Base-by-base conservation (phyloP, 2,329 filamentous ascomycete genomes). In the Microthyrium microscopicum region DNA sequence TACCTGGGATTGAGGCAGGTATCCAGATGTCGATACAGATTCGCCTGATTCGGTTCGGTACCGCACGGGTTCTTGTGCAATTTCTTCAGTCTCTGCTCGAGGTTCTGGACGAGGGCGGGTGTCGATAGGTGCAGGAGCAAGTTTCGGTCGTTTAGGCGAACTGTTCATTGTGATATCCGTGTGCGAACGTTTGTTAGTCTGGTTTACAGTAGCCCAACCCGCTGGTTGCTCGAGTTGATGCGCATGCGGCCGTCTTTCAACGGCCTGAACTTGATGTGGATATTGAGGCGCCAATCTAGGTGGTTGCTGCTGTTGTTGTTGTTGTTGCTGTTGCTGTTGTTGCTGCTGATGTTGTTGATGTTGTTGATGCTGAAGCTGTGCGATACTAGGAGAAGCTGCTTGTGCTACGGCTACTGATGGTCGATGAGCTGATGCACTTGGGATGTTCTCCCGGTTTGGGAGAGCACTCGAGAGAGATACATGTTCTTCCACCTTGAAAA, bases 401-500 rank as follows among this genome's bases (percentile, higher is more conserved):
- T 25, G 22, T 9, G 22, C 22, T 13, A 25, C n/a, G n/a, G n/a
- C n/a, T n/a, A n/a, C n/a, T n/a, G n/a, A n/a, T n/a, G n/a, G 29
- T 8, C 18, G 9, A 19, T 26, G n/a, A n/a, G n/a, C n/a, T n/a
- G n/a, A n/a, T n/a, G n/a, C n/a, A n/a, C n/a, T n/a, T n/a, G n/a
- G n/a, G n/a, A n/a, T n/a, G n/a, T n/a, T n/a, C n/a, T n/a, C n/a
- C n/a, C n/a, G n/a, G n/a, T n/a, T n/a, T n/a, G n/a, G n/a, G n/a
- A n/a, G n/a, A n/a, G n/a, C n/a, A n/a, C n/a, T n/a, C n/a, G n/a
- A n/a, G n/a, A n/a, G n/a, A n/a, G n/a, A n/a, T n/a, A 7, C 19
- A 26, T 20, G 35, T 17, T 58, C 52, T 40, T 57, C 55, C 12
- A 58, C 40, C 8, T 49, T 47, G 33, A 51, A 47, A 16, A 65